These are phyloP conservation scores for Seiridium cupressi DNA, from an alignment of 2,329 filamentous ascomycete genomes.

Conservation along the genomic window DNA sequence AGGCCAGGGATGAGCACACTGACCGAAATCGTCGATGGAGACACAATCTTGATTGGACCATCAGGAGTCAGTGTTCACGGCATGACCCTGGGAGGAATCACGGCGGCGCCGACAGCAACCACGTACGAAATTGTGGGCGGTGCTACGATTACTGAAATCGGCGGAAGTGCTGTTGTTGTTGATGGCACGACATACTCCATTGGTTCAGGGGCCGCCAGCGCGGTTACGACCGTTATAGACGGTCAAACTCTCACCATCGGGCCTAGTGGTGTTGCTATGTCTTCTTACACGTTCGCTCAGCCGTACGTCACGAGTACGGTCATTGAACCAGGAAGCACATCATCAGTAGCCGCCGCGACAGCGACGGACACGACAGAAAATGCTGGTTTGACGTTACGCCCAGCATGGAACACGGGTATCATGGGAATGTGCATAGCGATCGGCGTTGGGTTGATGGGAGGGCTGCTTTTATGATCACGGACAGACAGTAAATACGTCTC, in stretches of 20 bases:
- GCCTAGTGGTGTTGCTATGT: slow-evolving; percentile 45
- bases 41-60: slow-evolving; percentile 50
- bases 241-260: slow-evolving; percentile 52
- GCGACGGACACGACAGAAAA: slow-evolving; percentile 20
- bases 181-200: slow-evolving; percentile 49
- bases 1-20: slow-evolving; percentile 30
- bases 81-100: slow-evolving; percentile 40
- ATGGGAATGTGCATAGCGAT: slow-evolving; percentile 33
- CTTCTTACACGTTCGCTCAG: slow-evolving; percentile 41
- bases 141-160: slow-evolving; percentile 49
- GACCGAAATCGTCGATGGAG: slow-evolving; percentile 44
- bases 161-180: slow-evolving; percentile 48
- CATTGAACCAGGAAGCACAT: slow-evolving; percentile 31
- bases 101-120: slow-evolving; percentile 33
- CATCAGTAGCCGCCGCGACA: slow-evolving; percentile 16
- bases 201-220: slow-evolving; percentile 39
- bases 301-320: slow-evolving; percentile 45
- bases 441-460: slow-evolving; percentile 34
- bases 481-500: neutral
- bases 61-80: slow-evolving; percentile 38
- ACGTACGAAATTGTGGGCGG: slow-evolving; percentile 49
- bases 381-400: slow-evolving; percentile 10
- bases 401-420: slow-evolving; percentile 15
- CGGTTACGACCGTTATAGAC: slow-evolving; percentile 42
- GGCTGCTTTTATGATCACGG: slow-evolving; percentile 12